phyloP scores from a whole-genome alignment of 2,329 filamentous ascomycete species.

The Trichoderma sp. region DNA sequence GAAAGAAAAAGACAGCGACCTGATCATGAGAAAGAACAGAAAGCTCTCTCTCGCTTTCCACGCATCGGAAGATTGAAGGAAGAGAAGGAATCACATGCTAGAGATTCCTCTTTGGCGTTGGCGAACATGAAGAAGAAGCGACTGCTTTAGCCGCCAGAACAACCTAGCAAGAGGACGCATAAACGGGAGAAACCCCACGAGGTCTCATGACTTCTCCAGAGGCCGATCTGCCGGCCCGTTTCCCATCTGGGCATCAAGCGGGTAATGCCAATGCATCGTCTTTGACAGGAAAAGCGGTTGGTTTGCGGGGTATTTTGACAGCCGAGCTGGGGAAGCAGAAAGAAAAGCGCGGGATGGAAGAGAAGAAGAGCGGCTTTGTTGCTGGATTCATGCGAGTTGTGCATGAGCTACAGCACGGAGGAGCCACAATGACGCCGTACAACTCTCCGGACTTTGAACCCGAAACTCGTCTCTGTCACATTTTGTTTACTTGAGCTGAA shows the following conservation, averaged over 20 bases:
- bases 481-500: neutral
- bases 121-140: neutral
- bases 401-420: neutral
- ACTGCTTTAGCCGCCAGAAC: constrained; percentile 3
- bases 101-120: neutral
- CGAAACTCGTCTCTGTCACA: neutral
- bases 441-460: neutral
- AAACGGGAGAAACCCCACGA: constrained; percentile 1
- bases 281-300: neutral
- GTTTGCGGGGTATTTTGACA: constrained; percentile 20
- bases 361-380: constrained; percentile 5
- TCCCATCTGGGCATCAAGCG: constrained; percentile 17
- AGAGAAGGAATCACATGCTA: neutral
- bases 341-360: constrained; percentile 15
- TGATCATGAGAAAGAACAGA: too few species aligned
- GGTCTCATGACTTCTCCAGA: constrained; percentile 21
- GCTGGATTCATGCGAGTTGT: constrained; percentile 8
- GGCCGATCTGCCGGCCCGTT: constrained; percentile 24
- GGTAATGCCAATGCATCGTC: neutral
- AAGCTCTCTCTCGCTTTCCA: too few species aligned
- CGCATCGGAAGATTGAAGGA: too few species aligned
- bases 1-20: too few species aligned
- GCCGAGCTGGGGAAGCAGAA: constrained; percentile 13
- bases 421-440: constrained; percentile 23
- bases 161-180: neutral